Conservation (phyloP, 2,329 filamentous ascomycete species). For the Xylogone sp. region DNA sequence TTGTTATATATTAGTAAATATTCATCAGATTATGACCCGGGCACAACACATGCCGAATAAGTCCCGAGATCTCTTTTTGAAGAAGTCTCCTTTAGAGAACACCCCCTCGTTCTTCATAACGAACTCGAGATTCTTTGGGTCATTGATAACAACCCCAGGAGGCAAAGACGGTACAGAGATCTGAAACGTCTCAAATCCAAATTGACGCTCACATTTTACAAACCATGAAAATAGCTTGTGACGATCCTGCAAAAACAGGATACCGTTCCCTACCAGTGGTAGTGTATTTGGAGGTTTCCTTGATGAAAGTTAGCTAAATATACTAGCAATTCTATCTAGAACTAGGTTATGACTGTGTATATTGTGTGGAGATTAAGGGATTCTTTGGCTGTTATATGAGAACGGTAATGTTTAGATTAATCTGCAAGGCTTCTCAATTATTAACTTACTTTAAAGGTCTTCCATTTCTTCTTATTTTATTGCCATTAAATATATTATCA, state of each 20-base stretch:
- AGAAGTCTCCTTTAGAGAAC: constrained; percentile 60
- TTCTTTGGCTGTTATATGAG: neutral
- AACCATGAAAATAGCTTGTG: constrained; percentile 62
- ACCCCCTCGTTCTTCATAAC: constrained; percentile 57
- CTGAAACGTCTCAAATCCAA: constrained; percentile 57
- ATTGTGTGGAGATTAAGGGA: neutral
- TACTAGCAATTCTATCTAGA: neutral
- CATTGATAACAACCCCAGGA: constrained; percentile 59
- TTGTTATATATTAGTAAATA: constrained; percentile 18
- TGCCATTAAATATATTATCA: constrained; percentile 14
- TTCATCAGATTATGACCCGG: neutral
- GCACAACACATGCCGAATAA: constrained; percentile 45
- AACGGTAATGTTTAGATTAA: too few relatives aligned
- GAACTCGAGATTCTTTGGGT: constrained; percentile 58
- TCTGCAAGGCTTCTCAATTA: too few relatives aligned
- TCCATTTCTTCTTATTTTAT: constrained; percentile 24
- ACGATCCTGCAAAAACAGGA: constrained; percentile 56
- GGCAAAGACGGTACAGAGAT: constrained; percentile 60
- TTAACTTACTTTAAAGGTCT: constrained; percentile 23
- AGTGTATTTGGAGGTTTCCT: constrained; percentile 29
- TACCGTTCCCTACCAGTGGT: constrained; percentile 57
- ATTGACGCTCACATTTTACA: constrained; percentile 49
- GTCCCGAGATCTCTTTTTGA: constrained; percentile 56
- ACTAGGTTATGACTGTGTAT: neutral
- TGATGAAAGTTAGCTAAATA: neutral